Base-by-base conservation (phyloP, 2,329 filamentous ascomycete genomes). In the Hypoxylon sp. region DNA sequence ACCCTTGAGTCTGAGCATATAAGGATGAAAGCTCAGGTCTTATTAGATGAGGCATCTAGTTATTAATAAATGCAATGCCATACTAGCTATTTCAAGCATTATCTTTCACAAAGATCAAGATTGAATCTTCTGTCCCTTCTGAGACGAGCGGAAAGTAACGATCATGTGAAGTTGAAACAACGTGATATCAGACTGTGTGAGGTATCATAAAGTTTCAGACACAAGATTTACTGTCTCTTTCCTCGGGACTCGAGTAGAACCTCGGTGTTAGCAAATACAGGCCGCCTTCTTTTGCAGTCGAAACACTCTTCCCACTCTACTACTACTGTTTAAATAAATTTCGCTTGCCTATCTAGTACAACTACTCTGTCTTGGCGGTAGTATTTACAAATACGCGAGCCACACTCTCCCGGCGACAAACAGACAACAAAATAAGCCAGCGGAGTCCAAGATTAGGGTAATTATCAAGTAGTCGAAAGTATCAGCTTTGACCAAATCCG, bases 221-320 rank as follows among this genome's bases (percentile, higher is more conserved):
- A 3, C 25, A 9, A 19, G 17, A n/a, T 21, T 10, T 43, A 7
- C 7, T 41, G 38, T 10, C 2, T 43, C n/a, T 43, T 7, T 43
- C 17, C 17, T 21, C 6, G 7, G 38, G 38, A 10, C 11, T 43
- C 38, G 38, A 19, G n/a, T 19, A 19, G 19, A 10, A 19, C 19
- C 7, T 43, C 34, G 38, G 19, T 3, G 17, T 19, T 17, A 3
- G 21, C 21, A 5, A 28, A 48, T 14, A 48, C 5, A 10, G 25
- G 43, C 19, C 34, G 25, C 13, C 3, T 58, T 58, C 43, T 23
- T 9, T 32, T 49, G 49, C 45, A 58, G 30, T 58, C 36, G 55
- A 49, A 58, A 25, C 52, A 56, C 5, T 10, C 14, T 30, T 34
- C 34, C 17, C 32, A 7, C 25, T 11, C 10, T 21, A 30, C 36